Conservation (phyloP, 2,329 filamentous ascomycete species). For the Pseudogymnoascus sp. region DNA sequence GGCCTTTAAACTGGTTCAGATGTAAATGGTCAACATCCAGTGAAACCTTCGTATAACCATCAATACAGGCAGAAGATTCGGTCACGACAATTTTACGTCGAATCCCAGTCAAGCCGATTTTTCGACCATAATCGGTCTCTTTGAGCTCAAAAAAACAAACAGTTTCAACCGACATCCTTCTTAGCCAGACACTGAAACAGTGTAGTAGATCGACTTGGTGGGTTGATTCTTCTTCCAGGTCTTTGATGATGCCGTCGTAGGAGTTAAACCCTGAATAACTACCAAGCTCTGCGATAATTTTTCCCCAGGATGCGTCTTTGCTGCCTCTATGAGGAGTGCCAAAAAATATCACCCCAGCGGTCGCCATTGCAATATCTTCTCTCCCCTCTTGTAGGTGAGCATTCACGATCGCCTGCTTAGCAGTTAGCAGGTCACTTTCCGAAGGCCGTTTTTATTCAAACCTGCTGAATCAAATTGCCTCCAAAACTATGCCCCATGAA, state of each 20-base stretch:
- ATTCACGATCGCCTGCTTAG: not conserved
- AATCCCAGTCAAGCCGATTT: not conserved
- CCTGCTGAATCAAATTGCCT: constrained; percentile 21
- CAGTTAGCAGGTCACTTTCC: not conserved
- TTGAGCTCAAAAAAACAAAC: not conserved
- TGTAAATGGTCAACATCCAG: not conserved
- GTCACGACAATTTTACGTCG: not conserved
- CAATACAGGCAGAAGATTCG: not conserved
- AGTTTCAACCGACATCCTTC: not conserved
- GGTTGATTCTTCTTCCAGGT: constrained; percentile 1
- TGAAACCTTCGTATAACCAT: not conserved
- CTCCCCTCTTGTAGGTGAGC: not conserved
- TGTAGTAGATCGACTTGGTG: not conserved
- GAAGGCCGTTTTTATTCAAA: not conserved
- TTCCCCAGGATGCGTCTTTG: not conserved
- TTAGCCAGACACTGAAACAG: not conserved
- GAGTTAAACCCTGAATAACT: not conserved
- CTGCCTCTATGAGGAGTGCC: not conserved
- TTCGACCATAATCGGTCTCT: not conserved
- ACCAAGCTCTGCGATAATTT: not conserved
- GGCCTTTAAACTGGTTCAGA: not conserved
- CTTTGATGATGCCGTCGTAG: not conserved
- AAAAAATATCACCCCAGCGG: not conserved
- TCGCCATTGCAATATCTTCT: not conserved
- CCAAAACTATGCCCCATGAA: constrained; percentile 23